phyloP scores from a whole-genome alignment of 179 eudicot genomes.

The Corrigiola litoralis region DNA sequence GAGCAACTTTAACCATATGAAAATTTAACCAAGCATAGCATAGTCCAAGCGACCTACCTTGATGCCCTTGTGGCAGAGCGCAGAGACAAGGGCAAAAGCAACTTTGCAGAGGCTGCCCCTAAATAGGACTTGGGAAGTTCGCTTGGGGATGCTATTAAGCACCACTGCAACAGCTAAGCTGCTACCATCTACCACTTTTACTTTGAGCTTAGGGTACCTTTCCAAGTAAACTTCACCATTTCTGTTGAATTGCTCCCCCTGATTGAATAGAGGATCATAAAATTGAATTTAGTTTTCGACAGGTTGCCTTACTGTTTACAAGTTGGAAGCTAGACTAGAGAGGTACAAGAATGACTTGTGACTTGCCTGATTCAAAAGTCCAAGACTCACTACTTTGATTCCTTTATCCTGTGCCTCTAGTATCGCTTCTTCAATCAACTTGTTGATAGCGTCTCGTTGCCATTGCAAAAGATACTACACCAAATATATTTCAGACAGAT shows the following conservation, averaged over 20 bases:
- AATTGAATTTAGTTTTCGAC: neutral
- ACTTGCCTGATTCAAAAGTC: slow-evolving; percentile 69
- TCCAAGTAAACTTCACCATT: slow-evolving; percentile 47
- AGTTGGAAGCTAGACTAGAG: neutral
- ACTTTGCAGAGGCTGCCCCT: slow-evolving; percentile 48
- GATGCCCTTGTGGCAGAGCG: slow-evolving; percentile 47
- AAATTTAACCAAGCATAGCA: neutral
- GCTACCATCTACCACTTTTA: slow-evolving; percentile 64
- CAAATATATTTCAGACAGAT: no score
- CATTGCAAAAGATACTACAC: slow-evolving; percentile 52
- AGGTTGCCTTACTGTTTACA: neutral
- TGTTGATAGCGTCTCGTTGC: slow-evolving; percentile 47
- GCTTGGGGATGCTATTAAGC: slow-evolving; percentile 51
- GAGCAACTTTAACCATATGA: no score
- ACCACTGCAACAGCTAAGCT: slow-evolving; percentile 55
- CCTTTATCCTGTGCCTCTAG: slow-evolving; percentile 66
- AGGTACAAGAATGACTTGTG: neutral
- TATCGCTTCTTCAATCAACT: slow-evolving; percentile 66
- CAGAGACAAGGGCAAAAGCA: slow-evolving; percentile 40
- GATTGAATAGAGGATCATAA: neutral
- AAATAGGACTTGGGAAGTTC: slow-evolving; percentile 37
- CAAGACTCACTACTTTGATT: slow-evolving; percentile 65
- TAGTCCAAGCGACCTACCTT: no score
- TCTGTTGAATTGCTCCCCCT: slow-evolving; percentile 43
- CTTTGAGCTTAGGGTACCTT: slow-evolving; percentile 42